Conservation (phyloP, 2,329 filamentous ascomycete genomes). For the Exophiala aquamarina region DNA sequence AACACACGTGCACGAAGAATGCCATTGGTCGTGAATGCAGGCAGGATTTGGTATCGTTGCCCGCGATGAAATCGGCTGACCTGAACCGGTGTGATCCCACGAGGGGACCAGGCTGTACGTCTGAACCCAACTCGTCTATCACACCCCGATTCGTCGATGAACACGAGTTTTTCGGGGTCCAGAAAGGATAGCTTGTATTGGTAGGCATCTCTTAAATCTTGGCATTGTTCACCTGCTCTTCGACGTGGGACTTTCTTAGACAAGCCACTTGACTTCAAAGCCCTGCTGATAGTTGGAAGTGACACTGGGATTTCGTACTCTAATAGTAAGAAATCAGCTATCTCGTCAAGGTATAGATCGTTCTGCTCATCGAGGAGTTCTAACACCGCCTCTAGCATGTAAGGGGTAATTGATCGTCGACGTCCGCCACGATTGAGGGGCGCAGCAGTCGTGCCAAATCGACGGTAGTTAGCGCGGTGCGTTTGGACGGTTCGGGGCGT, state of each 20-base stretch:
- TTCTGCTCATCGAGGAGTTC: conserved; percentile 33
- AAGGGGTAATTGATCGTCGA: conserved; percentile 24
- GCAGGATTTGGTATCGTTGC: conserved; percentile 32
- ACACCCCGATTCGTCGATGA: conserved; percentile 39
- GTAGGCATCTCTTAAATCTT: conserved; percentile 37
- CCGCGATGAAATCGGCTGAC: conserved; percentile 26
- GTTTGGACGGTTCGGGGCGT: conserved; percentile 26
- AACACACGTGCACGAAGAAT: conserved; percentile 33
- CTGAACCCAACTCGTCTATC: conserved; percentile 37
- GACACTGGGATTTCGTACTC: conserved; percentile 28
- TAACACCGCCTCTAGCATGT: conserved; percentile 31
- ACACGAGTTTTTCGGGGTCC: conserved; percentile 37
- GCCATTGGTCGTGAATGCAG: conserved; percentile 27
- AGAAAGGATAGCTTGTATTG: conserved; percentile 21
- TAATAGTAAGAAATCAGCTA: conserved; percentile 31
- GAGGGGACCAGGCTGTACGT: conserved; percentile 36
- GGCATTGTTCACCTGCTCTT: conserved; percentile 35
- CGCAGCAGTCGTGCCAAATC: conserved; percentile 18
- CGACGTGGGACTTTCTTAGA: conserved; percentile 33
- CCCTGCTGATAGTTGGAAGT: conserved; percentile 28
- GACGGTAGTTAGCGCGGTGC: conserved; percentile 17
- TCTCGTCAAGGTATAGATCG: conserved; percentile 31
- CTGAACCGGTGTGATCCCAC: conserved; percentile 28
- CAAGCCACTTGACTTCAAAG: conserved; percentile 30
- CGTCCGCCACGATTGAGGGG: conserved; percentile 10